A percentile compares a stretch with the other conserved stretches of the same genome.
Evolutionary conservation across 495 filamentous ascomycete genomes (phyloP).

Genomic region (Hypoxylon lienhwacheense): DNA sequence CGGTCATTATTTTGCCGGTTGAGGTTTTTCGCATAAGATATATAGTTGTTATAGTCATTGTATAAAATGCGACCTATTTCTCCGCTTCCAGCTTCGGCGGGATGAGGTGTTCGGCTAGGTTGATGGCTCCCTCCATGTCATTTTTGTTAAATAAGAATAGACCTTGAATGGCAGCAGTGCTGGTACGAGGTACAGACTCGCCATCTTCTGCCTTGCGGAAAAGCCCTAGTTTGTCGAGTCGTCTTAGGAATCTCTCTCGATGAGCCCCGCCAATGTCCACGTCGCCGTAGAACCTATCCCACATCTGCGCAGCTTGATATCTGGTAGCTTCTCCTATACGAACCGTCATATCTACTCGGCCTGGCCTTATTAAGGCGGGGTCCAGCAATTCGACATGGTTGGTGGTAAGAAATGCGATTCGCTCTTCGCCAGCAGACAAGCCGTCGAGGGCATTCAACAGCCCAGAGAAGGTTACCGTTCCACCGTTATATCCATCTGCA

Average conservation of each 20-base stretch:
- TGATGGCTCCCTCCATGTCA: constrained; percentile 82
- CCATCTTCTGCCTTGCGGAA: constrained; percentile 47
- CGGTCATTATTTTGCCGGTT: not conserved
- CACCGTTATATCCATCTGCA: constrained; percentile 82
- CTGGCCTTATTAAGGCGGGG: constrained; percentile 84
- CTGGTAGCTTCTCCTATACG: constrained; percentile 83
- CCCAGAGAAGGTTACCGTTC: constrained; percentile 93
- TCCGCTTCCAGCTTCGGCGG: constrained; percentile 54
- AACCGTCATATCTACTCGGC: constrained; percentile 90
- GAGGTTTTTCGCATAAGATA: constrained; percentile 35
- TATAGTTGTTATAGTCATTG: constrained; percentile 15
- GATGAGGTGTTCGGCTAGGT: constrained; percentile 70
- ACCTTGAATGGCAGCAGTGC: constrained; percentile 88
- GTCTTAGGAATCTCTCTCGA: constrained; percentile 56
- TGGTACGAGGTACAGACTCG: constrained; percentile 58
- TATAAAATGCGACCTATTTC: constrained; percentile 15
- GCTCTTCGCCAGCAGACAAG: constrained; percentile 91
- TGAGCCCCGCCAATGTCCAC: constrained; percentile 64
- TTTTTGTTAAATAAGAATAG: constrained; percentile 93
- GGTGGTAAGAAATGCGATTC: constrained; percentile 91
- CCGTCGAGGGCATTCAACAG: constrained; percentile 92
- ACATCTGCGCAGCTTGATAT: constrained; percentile 83
- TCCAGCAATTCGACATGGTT: constrained; percentile 92
- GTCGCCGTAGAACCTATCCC: constrained; percentile 92
- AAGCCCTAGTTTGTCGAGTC: constrained; percentile 53